These are phyloP conservation scores for Termitomyces sp. DNA, from an alignment of 768 basidiomycete genomes.

Conservation along the genomic window DNA sequence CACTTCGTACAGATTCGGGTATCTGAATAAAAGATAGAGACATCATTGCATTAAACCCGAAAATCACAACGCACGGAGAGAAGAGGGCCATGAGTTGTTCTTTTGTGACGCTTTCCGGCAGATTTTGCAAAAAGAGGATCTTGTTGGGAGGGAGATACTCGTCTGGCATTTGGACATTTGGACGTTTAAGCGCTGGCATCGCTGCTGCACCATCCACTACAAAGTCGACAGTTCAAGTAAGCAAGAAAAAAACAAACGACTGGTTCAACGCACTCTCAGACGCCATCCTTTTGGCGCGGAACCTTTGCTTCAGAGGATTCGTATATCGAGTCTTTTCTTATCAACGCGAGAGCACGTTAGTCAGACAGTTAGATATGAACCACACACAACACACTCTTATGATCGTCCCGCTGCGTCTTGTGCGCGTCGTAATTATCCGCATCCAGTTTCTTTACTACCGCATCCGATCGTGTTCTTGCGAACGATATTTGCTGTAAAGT, in stretches of 20 bases:
- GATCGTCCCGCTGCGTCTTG: conserved; percentile 64
- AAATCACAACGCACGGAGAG: conserved; percentile 54
- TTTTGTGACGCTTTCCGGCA: conserved; percentile 89
- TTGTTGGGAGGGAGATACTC: conserved; percentile 99
- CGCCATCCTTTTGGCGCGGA: conserved; percentile 74
- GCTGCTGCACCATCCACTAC: conserved; percentile 67
- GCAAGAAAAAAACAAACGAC: background rate
- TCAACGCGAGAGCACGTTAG: conserved; percentile 1
- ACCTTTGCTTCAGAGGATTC: conserved; percentile 87
- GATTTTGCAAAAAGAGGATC: conserved; percentile 95
- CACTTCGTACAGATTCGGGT: conserved; percentile 94
- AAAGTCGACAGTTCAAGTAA: conserved; percentile 7
- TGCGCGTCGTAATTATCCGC: conserved; percentile 65
- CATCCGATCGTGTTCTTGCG: conserved; percentile 83
- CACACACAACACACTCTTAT: conserved; percentile 64
- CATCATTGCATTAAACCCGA: background rate
- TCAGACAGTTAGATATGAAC: background rate
- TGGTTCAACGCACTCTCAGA: conserved; percentile 55
- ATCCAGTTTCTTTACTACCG: conserved; percentile 76
- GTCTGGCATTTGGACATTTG: conserved; percentile 96
- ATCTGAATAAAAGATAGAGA: conserved; percentile 39
- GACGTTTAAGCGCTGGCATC: conserved; percentile 64
- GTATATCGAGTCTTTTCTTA: conserved; percentile 76
- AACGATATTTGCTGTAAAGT: conserved; percentile 85
- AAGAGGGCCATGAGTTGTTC: conserved; percentile 89